Base-by-base conservation (phyloP, 768 basidiomycete genomes). In the Phlebiopsis flavidoalba region DNA sequence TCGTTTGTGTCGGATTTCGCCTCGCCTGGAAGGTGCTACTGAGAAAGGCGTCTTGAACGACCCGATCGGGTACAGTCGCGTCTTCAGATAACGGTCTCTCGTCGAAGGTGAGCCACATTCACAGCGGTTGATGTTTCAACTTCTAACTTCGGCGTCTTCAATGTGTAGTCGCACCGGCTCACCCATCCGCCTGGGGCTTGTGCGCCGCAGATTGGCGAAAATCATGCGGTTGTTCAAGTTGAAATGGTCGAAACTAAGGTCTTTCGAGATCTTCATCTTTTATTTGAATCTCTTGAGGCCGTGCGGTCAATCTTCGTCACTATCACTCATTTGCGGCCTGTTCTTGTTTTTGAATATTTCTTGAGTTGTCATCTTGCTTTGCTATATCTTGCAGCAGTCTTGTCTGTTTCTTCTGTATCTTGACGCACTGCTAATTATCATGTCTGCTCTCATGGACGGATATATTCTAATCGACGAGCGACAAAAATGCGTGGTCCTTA, bases 371-470 rank as follows among this genome's bases (percentile, higher is more conserved):
- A 14, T 35, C 53, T 37, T 35, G 53, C 35, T 37, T 52, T 52
- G 50, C 26, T 31, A 15, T 52, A 31, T 52, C 48, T 52, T 52
- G 50, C 26, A 22, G n/a, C 26, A 24, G 50, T 52, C 52, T 53
- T 36, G 36, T 55, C 54, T 55, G 36, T 35, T 37, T 45, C n/a
- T 12, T 33, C 37, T 55, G 54, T 26, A 45, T 43, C 53, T 55
- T 45, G 54, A 21, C n/a, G 54, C 54, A 55, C 54, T 37, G 37
- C 54, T 55, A 55, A 55, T 55, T 21, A 37, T 53, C 33, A 35
- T 21, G 22, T 26, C 54, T 55, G 21, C 54, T 24, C n/a, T 17
- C 17, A 43, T 40, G 11, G 11, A 55, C 11, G 19, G 54, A 55
- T 55, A 40, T 45, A 55, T 55, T 55, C 54, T 36, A 43, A 43